Conservation (phyloP, 805 yeast species). For the Metschnikowia similis region DNA sequence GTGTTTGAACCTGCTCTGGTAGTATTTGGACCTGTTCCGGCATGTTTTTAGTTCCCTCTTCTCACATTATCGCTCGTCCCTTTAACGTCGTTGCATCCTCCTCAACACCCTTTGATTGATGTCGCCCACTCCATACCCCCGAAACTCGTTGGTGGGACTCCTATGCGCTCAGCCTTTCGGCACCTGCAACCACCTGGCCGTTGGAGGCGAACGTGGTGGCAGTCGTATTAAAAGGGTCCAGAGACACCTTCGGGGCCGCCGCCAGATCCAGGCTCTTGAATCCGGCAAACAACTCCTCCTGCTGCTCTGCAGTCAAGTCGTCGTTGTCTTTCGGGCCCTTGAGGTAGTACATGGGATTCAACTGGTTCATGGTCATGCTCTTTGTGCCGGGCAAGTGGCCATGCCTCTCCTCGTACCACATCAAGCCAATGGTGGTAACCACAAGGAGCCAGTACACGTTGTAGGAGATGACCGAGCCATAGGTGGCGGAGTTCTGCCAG, state of each 20-base stretch:
- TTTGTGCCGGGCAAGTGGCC: constrained; percentile 75
- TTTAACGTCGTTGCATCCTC: too few species aligned
- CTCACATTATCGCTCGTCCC: too few species aligned
- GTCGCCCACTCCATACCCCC: too few species aligned
- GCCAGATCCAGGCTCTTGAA: constrained; percentile 20
- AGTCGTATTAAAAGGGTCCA: constrained; percentile 8
- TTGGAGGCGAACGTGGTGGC: not conserved
- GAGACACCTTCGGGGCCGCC: constrained; percentile 2
- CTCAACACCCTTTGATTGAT: too few species aligned
- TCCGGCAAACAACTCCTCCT: constrained; percentile 45
- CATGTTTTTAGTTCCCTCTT: too few species aligned
- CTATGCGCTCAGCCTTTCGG: constrained; percentile 4
- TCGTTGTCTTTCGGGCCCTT: constrained; percentile 64
- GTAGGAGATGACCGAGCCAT: constrained; percentile 85
- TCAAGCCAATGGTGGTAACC: constrained; percentile 48
- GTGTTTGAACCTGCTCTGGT: constrained; percentile 4
- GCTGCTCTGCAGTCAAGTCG: constrained; percentile 49
- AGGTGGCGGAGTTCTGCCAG: constrained; percentile 95
- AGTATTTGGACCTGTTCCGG: not conserved
- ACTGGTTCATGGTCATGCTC: constrained; percentile 38
- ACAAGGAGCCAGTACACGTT: constrained; percentile 80
- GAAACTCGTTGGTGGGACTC: too few species aligned
- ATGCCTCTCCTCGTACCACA: constrained; percentile 77
- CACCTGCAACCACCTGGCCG: not conserved
- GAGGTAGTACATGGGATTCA: constrained; percentile 72